Base-by-base conservation (phyloP, 768 basidiomycete species). In the Hericium erinaceus region DNA sequence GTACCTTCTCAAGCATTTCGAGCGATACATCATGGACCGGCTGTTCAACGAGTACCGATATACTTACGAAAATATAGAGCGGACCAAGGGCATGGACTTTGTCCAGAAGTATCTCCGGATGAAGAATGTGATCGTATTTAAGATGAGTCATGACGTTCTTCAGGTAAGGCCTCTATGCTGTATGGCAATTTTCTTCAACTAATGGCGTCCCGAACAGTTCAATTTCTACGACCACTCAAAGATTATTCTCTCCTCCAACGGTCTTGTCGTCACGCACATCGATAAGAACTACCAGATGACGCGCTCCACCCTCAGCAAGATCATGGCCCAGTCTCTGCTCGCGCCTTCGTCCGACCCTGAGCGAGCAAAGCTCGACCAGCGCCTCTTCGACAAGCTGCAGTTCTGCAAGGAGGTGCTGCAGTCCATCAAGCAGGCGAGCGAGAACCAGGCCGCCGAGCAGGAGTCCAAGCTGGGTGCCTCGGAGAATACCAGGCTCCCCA, bases 151-250 rank as follows among this genome's bases (percentile, higher is more conserved):
- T 66, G 94, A 95, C 65, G 85, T 92, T 56, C 71, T 98, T n/a
- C 95, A 98, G 83, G 94, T 91, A 58, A 48, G 79, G 33, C 6
- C 8, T 63, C 61, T n/a, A 37, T 4, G 20, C 46, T 48, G 44
- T 57, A 15, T 49, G 15, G 44, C 22, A 57, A 15, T 48, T 18
- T 52, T 52, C 33, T 18, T 46, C 16, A 11, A 46, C 18, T 46
- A 10, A 46, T 10, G 20, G 22, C 24, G 24, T 24, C 13, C 26
- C 26, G 6, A 22, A 26, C 68, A 98, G 95, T 98, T 98, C 80
- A 99, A 98, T 76, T 98, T 98, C 70, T 92, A 91, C 70, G 97
- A 98, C 73, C 97, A 99, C 74, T 87, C 90, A 44, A 98, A 99
- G 70, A 74, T 98, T 59, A 85, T 99, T 58, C 76, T 99, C 53